Percentiles rank a stretch among this genome's conserved stretches.
Conservation (phyloP, 306 rosid genomes). For the Cucurbita maxima region DNA sequence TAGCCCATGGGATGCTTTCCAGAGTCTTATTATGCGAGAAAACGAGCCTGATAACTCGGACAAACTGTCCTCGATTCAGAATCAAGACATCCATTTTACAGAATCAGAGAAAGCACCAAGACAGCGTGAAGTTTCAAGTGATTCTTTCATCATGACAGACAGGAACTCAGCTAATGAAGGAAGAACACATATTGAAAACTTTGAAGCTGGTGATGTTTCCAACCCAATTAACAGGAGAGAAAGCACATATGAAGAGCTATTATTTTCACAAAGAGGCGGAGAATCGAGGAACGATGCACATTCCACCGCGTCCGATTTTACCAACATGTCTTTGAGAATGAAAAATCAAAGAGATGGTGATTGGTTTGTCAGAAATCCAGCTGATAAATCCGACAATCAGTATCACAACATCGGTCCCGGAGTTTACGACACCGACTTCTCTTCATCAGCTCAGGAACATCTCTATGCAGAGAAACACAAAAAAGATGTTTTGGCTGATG, state of each 20-base stretch:
- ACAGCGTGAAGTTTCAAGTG: slow-evolving; percentile 38
- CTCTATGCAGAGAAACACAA: slow-evolving; percentile 31
- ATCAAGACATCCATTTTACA: slow-evolving; percentile 33
- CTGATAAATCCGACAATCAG: slow-evolving; percentile 23
- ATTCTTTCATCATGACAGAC: slow-evolving; percentile 43
- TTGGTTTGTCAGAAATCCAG: slow-evolving; percentile 41
- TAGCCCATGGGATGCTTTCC: slow-evolving; percentile 80
- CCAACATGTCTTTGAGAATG: slow-evolving; percentile 21
- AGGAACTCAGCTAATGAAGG: slow-evolving; percentile 23
- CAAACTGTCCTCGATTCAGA: slow-evolving; percentile 20
- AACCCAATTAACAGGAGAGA: slow-evolving; percentile 23
- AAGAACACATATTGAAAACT: slow-evolving; percentile 19
- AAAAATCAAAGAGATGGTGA: slow-evolving; percentile 54
- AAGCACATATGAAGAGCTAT: slow-evolving; percentile 30
- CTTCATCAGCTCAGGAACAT: slow-evolving; percentile 24
- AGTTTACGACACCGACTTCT: slow-evolving; percentile 28
- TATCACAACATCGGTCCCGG: slow-evolving; percentile 26
- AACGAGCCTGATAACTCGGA: slow-evolving; percentile 26
- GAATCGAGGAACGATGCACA: slow-evolving; percentile 28
- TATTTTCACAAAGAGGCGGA: slow-evolving; percentile 38
- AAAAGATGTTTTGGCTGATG: slow-evolving; percentile 49
- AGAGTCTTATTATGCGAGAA: slow-evolving; percentile 72
- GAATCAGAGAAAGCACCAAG: slow-evolving; percentile 25
- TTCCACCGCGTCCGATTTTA: slow-evolving; percentile 17
- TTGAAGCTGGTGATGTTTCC: slow-evolving; percentile 35